Base-by-base conservation (phyloP, 2,329 filamentous ascomycete species). In the Paecilomyces dactylethromorphus region DNA sequence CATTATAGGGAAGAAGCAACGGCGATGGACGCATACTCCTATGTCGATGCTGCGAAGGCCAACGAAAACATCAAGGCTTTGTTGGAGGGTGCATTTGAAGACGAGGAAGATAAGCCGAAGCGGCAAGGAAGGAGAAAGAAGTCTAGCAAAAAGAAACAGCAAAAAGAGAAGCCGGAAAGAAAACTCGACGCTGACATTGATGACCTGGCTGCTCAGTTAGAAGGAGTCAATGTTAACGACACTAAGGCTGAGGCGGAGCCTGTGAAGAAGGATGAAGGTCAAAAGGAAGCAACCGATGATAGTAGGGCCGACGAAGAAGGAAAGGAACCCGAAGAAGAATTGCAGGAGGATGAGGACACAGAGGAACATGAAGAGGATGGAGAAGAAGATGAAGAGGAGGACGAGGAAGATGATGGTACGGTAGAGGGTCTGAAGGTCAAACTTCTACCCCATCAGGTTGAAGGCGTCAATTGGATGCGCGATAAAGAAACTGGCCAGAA, bases 401-500 rank as follows among this genome's bases (percentile, higher is more conserved):
- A 75, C 3, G 76, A 82, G 5, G 77, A 82, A 57, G 80, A 84
- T 51, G 87, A 87, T 69, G 87, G 82, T 55, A 84, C 78, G 61
- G 80, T 97, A 0, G 87, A 92, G 57, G 94, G 93, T 0, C 82
- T 99, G 61, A 89, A 88, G 58, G 91, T 97, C 60, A 92, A 89
- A 68, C 82, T 99, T 2, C 82, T 99, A 0, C 93, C 92, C 3
- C 94, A 99, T 76, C 94, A 99, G 74, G 86, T 97, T 13, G 91
- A 96, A 58, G 94, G 94, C 66, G 88, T 97, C 0, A 85, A 88
- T 58, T 99, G 94, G 93, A 96, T 99, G 91, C 88, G 84, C 58
- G 90, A 92, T 60, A 91, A 95, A 68, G 94, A 99, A 76, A 87
- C 91, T 11, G 92, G 93, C 2, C 86, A 87, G 18, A 86, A 90